phyloP scores from a whole-genome alignment of 306 rosid species.

The Hippophae tibetana region DNA sequence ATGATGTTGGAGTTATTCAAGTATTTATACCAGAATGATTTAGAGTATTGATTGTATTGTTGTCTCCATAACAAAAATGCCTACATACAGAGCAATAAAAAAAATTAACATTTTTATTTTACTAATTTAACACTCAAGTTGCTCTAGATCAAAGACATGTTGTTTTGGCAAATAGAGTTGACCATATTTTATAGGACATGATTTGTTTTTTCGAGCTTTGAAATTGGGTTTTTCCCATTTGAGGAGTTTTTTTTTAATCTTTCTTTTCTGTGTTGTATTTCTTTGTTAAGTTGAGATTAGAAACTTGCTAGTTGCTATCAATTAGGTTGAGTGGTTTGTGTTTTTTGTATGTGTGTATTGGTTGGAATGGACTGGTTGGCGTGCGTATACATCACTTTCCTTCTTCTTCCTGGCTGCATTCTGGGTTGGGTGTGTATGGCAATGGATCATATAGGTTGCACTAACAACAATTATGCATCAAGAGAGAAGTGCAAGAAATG shows the following conservation, averaged over 20 bases:
- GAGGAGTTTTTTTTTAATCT: neutral
- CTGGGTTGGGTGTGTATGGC: slow-evolving; percentile 70
- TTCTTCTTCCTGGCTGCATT: slow-evolving; percentile 61
- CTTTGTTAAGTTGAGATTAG: slow-evolving; percentile 29
- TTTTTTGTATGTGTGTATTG: slow-evolving; percentile 73
- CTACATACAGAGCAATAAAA: too few species aligned
- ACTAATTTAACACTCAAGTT: too few species aligned
- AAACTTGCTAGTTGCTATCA: slow-evolving; percentile 28
- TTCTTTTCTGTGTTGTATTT: slow-evolving; percentile 16
- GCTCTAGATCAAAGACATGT: too few species aligned
- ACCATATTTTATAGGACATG: too few species aligned
- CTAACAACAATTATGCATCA: slow-evolving; percentile 99
- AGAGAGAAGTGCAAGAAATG: slow-evolving; percentile 98
- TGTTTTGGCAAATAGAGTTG: too few species aligned
- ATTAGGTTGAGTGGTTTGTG: slow-evolving; percentile 80
- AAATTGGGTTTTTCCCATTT: neutral
- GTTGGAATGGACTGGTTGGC: slow-evolving; percentile 79
- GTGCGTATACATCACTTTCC: slow-evolving; percentile 65
- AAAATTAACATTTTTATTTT: too few species aligned
- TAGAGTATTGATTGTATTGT: too few species aligned
- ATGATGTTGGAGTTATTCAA: too few species aligned
- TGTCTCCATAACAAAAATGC: too few species aligned
- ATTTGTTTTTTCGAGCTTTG: too few species aligned
- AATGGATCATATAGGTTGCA: slow-evolving; percentile 95
- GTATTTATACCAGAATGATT: too few species aligned